Evolutionary conservation across 495 filamentous ascomycete genomes (phyloP), one percentile per base, ranked within the genome.

Genomic region (Hypoxylon cercidicola): DNA sequence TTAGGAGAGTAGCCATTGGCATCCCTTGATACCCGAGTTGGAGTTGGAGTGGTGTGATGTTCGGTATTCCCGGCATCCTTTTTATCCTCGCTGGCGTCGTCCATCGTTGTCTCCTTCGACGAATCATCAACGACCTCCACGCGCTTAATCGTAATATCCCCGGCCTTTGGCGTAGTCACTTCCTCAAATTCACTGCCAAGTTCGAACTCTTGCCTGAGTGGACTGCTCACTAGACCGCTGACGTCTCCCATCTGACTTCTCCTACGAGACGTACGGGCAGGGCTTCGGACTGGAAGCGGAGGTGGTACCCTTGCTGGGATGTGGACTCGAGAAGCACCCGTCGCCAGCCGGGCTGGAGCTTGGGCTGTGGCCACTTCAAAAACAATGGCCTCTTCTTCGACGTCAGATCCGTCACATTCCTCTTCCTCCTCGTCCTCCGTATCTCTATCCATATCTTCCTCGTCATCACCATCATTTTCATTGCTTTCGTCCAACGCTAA

Each of bases 241-340:
- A 70, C 57, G 28, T 72, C 72, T 10, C 59, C 58, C 59, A 72
- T 70, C 51, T 72, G 69, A 25, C 70, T 80, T 61, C 75, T 77
- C 46, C 69, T 77, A 16, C 76, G 63, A 9, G 81, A 83, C 9
- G 69, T 49, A 45, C 81, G 74, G 6, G 79, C 81, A 10, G 89
- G 87, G 59, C 84, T 88, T 28, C 87, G 79, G 3, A 82, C 78
- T 3, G 89, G 89, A 16, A 91, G 80, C 2, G 87, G 78, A 11
- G 90, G 90, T 6, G 88, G 81, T 2, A 87, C 75, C 25, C 89
- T 78, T 75, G 91, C 91, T 1, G 89, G 85, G 70, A 93, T 92
- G 18, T 84, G 89, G 21, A 93, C 88, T 13, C 77, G 79, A 2
- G 78, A 68, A 10, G 78, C 82, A 15, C 83, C 84, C 40, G 91